phyloP scores from a whole-genome alignment of 257 asterid genomes.

The Solanum bulbocastanum region DNA sequence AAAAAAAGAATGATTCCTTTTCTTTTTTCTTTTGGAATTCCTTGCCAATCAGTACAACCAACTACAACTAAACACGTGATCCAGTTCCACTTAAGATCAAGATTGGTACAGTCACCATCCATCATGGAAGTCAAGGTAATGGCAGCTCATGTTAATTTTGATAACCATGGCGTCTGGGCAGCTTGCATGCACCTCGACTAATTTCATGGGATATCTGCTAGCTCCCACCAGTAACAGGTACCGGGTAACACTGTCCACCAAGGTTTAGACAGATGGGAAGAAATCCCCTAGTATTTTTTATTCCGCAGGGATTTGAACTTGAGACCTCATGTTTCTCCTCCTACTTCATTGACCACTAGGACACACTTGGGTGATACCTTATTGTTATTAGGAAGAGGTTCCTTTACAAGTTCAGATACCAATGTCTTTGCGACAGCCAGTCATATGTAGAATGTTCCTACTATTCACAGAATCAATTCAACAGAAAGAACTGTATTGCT shows the following conservation, averaged over 20 bases:
- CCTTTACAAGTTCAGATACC: not conserved
- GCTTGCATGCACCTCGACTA: not conserved
- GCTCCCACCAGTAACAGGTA: not conserved
- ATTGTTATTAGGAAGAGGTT: not conserved
- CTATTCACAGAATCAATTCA: not conserved
- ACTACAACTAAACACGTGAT: not conserved
- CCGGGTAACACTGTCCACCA: not conserved
- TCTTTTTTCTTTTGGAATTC: not conserved
- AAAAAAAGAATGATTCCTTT: not conserved
- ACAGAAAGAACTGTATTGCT: not conserved
- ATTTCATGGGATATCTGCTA: not conserved
- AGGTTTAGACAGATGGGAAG: not conserved
- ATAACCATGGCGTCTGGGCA: not conserved
- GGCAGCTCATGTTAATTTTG: not conserved
- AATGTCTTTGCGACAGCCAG: not conserved
- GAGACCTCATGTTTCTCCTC: not conserved
- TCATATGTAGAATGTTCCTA: not conserved
- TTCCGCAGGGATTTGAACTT: not conserved
- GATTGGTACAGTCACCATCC: not conserved
- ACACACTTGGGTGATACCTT: not conserved
- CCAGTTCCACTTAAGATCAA: not conserved
- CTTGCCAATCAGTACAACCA: not conserved
- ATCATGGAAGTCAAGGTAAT: not conserved
- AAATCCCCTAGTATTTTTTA: not conserved
- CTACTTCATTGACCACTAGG: not conserved